Conservation (phyloP, 208 protist species). For the Perkinsela sp. region DNA sequence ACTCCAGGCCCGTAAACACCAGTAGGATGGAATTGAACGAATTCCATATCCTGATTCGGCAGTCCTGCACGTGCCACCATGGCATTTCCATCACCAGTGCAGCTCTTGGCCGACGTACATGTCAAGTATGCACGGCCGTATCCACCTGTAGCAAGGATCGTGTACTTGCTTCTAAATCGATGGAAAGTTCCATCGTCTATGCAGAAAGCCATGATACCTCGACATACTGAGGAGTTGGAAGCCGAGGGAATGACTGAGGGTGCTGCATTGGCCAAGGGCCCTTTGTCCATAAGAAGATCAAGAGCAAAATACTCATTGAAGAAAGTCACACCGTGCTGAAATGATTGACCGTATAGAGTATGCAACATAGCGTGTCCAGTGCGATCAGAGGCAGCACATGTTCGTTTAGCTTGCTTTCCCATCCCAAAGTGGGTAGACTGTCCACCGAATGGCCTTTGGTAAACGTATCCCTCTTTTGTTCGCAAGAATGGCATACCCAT, state of each 20-base stretch:
- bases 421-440: constrained; percentile 88
- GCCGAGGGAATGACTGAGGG: not conserved
- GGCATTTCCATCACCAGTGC: constrained; percentile 91
- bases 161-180: constrained; percentile 82
- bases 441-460: constrained; percentile 95
- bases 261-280: constrained; percentile 12
- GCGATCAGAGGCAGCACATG: constrained; percentile 84
- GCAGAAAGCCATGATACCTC: constrained; percentile 80
- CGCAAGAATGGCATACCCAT: constrained; percentile 94
- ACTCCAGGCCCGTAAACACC: constrained; percentile 93
- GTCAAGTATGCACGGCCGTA: constrained; percentile 88
- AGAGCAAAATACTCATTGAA: constrained; percentile 97
- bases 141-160: constrained; percentile 86
- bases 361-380: constrained; percentile 96
- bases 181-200: constrained; percentile 93
- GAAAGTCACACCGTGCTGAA: constrained; percentile 82
- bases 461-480: constrained; percentile 92
- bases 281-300: constrained; percentile 91
- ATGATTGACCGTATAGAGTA: constrained; percentile 90
- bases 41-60: constrained; percentile 87
- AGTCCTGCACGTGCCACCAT: constrained; percentile 93
- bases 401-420: constrained; percentile 82
- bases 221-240: constrained; percentile 12
- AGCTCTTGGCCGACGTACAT: constrained; percentile 90
- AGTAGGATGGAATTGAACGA: constrained; percentile 98